Evolutionary conservation across 805 yeast species (phyloP).

Genomic region (Cyberlindnera xishuangbannaensis): DNA sequence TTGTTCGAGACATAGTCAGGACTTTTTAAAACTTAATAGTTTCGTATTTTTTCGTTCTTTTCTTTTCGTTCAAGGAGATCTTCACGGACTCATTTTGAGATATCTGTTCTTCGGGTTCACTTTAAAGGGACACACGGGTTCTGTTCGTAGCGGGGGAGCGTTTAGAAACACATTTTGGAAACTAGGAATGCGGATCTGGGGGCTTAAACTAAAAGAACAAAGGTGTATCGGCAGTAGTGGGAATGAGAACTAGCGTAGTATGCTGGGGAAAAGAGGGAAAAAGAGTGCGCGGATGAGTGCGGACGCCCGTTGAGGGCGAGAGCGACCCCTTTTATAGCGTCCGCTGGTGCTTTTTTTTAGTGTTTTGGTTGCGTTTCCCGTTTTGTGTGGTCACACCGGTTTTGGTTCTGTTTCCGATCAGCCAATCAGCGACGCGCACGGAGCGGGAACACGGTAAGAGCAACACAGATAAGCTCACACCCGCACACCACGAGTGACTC

Average conservation of each 20-base stretch:
- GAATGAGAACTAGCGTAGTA: conserved; percentile 3
- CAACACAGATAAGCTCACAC: no score
- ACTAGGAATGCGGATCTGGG: background rate
- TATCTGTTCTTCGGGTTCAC: conserved; percentile 1
- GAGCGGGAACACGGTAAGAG: no score
- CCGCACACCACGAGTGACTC: no score
- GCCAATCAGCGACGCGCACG: no score
- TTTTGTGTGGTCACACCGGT: no score
- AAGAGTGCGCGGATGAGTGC: no score
- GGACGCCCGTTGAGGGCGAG: no score
- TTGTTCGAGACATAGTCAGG: no score
- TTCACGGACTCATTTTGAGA: conserved; percentile 8
- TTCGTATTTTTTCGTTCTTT: conserved; percentile 5
- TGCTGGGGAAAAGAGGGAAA: background rate
- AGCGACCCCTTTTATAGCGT: no score
- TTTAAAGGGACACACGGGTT: background rate
- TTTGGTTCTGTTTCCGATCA: no score
- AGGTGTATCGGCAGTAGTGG: conserved; percentile 15
- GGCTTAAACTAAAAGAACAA: background rate
- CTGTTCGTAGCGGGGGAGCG: conserved; percentile 11
- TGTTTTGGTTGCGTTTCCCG: no score
- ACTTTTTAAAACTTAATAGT: conserved; percentile 2
- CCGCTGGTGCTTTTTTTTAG: no score
- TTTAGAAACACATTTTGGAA: conserved; percentile 25
- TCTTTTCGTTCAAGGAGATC: background rate